Evolutionary conservation across 176 grass and related monocot species (phyloP).

Genomic region (Musa schizocarpa): DNA sequence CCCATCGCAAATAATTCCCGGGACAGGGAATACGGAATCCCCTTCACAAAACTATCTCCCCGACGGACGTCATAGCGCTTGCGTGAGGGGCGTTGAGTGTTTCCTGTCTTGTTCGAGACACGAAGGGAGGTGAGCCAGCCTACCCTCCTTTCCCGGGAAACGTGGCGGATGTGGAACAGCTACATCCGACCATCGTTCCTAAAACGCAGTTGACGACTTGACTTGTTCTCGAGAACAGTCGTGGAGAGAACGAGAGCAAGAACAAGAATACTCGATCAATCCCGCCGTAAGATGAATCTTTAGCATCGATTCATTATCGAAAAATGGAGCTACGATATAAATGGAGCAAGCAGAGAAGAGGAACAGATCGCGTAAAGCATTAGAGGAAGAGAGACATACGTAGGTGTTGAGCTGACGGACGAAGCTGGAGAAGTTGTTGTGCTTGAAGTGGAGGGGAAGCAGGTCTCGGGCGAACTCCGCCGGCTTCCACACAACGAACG

Average conservation of each 20-base stretch:
- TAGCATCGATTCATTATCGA: too few relatives aligned
- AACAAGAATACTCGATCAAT: too few relatives aligned
- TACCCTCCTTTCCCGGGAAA: neutral
- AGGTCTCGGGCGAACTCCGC: conserved; percentile 64
- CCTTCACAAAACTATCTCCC: neutral
- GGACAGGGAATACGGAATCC: neutral
- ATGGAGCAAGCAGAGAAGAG: neutral
- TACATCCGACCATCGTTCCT: too few relatives aligned
- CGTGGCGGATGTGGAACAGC: neutral
- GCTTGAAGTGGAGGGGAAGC: conserved; percentile 27
- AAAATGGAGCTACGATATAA: too few relatives aligned
- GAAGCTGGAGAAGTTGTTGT: conserved; percentile 27
- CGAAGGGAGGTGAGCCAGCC: neutral
- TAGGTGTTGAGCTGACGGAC: conserved; percentile 19
- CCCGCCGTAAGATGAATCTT: too few relatives aligned
- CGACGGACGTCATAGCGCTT: neutral
- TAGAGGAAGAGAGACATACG: conserved; percentile 22
- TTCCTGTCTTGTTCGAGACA: neutral
- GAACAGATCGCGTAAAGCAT: neutral
- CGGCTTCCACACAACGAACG: conserved; percentile 59
- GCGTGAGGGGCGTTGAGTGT: neutral
- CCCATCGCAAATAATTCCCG: too few relatives aligned
- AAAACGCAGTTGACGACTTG: too few relatives aligned
- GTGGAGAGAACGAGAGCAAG: too few relatives aligned
- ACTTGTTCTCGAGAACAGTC: too few relatives aligned